Conservation (phyloP, 2,329 filamentous ascomycete genomes). For the Dactylonectria estremocensis region DNA sequence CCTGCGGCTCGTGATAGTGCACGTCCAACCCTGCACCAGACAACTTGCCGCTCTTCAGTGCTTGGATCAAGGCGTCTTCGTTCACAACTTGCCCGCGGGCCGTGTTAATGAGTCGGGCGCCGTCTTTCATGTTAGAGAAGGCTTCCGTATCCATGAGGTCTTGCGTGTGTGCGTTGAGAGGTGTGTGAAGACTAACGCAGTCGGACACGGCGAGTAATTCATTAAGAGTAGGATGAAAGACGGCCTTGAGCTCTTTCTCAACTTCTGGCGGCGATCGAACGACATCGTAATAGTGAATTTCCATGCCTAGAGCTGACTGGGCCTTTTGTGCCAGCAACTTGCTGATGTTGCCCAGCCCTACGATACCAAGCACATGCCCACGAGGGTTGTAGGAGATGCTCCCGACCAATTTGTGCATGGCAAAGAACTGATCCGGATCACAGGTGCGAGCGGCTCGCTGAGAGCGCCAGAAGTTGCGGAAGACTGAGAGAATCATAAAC, state of each 20-base stretch:
- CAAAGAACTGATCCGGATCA: constrained; percentile 33
- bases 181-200: constrained; percentile 54
- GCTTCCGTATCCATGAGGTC: constrained; percentile 35
- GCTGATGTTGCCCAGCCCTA: constrained; percentile 65
- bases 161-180: constrained; percentile 39
- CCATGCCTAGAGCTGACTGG: constrained; percentile 64
- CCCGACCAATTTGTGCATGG: constrained; percentile 39
- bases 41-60: constrained; percentile 62
- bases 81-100: constrained; percentile 67
- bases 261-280: constrained; percentile 46
- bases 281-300: constrained; percentile 67
- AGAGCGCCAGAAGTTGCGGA: constrained; percentile 66
- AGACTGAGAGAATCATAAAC: constrained; percentile 62
- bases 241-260: constrained; percentile 49
- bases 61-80: constrained; percentile 64
- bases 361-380: constrained; percentile 64
- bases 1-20: constrained; percentile 67
- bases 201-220: constrained; percentile 50
- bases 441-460: constrained; percentile 38
- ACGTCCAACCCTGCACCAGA: constrained; percentile 67
- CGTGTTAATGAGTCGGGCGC: constrained; percentile 66
- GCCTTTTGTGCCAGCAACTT: constrained; percentile 64
- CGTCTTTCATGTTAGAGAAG: constrained; percentile 60
- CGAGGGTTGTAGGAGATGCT: constrained; percentile 64
- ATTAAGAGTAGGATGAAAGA: constrained; percentile 49